Evolutionary conservation across 257 asterid species (phyloP).

Genomic region (Coffea eugenioides): DNA sequence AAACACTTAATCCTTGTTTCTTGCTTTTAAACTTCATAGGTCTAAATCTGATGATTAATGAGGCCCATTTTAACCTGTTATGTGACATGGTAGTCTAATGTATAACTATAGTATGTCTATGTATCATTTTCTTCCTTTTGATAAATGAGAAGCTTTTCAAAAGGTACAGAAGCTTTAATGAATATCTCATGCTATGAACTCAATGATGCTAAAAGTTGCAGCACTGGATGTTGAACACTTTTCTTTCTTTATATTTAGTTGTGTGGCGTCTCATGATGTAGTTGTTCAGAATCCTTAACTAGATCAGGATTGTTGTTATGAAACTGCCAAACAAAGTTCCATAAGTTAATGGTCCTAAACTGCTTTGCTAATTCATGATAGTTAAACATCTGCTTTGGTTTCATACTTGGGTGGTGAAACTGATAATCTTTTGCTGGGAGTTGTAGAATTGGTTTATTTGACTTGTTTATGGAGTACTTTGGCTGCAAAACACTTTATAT

Average conservation of each 20-base stretch:
- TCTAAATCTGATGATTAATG: background rate
- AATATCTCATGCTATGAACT: background rate
- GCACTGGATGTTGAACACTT: background rate
- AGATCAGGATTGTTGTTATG: background rate
- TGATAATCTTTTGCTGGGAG: background rate
- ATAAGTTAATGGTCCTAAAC: background rate
- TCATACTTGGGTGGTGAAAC: background rate
- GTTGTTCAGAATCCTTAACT: background rate
- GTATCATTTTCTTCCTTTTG: background rate
- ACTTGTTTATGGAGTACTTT: background rate
- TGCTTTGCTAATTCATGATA: background rate
- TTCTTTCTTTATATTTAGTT: too few relatives aligned
- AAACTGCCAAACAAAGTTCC: background rate
- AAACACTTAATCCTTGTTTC: too few relatives aligned
- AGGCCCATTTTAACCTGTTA: background rate
- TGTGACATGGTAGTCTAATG: background rate
- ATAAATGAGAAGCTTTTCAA: background rate
- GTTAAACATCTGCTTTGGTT: background rate
- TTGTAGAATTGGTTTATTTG: background rate
- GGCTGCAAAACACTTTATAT: background rate
- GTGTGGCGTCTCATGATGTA: background rate
- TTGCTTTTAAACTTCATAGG: too few relatives aligned
- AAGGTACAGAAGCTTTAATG: background rate
- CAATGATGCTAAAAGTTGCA: background rate
- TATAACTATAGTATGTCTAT: too few relatives aligned